Evolutionary conservation across 352 stramenopile genomes (phyloP), one percentile per base, ranked within the genome.

Genomic region (Pythium oligandrum): DNA sequence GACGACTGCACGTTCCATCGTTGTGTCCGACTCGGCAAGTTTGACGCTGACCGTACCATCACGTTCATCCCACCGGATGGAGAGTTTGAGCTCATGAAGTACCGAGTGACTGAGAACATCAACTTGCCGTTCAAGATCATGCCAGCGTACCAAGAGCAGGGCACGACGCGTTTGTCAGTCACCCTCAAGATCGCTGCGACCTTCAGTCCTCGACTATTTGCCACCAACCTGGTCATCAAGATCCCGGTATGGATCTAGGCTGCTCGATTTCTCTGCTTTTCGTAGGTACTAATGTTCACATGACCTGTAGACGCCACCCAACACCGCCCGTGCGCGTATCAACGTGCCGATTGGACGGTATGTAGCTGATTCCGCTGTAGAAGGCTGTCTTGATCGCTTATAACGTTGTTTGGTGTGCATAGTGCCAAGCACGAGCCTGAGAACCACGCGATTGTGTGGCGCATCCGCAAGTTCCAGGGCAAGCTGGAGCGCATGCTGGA

Each of bases 51-150:
- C 62, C 78, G 75, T 46, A 92, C 77, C 36, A 99, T 99, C 73
- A 97, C 95, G 37, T 99, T 99, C 70, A 98, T 99, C 60, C 97
- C 97, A 5, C 97, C 96, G 0, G 96, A 99, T 74, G 96, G 97
- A 44, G 96, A 99, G 75, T 99, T 99, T 66, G 96, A 99, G 73
- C 76, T 99, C 45, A 99, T 99, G 97, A 94, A 96, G 71, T 98
- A 98, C 70, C 88, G 92, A 36, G 93, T 98, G 48, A 98, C 90
- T 6, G 96, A 98, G 73, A 98, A 98, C 71, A 97, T 99, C 57
- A 98, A 98, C 68, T 59, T 98, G 44, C 96, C 96, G n/a, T 98
- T 99, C 71, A 88, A 96, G 64, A 93, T 99, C 59, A 98, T 99
- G 75, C 95, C 96, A 12, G 93, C 96, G 39, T 96, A 98, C 49